phyloP scores from a whole-genome alignment of 2,329 filamentous ascomycete genomes.

The Fusarium staphyleae region DNA sequence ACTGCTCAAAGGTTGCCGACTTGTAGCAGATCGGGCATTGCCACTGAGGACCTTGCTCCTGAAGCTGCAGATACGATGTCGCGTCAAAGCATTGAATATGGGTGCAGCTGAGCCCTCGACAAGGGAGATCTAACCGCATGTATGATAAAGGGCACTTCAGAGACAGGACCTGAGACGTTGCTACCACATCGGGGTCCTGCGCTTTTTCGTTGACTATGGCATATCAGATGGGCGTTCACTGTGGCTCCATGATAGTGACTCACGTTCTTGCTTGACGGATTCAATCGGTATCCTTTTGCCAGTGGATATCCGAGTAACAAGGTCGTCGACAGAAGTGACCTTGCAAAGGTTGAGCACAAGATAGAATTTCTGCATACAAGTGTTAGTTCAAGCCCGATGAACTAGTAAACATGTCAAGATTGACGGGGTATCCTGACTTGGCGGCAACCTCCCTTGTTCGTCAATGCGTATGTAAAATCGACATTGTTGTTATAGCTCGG shows the following conservation, averaged over 20 bases:
- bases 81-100: constrained; percentile 97
- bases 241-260: constrained; percentile 43
- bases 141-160: constrained; percentile 93
- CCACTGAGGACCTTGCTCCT: constrained; percentile 97
- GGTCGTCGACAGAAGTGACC: constrained; percentile 71
- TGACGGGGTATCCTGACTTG: constrained; percentile 22
- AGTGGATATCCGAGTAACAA: constrained; percentile 71
- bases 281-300: constrained; percentile 79
- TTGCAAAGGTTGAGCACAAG: constrained; percentile 79
- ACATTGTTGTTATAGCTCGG: constrained; percentile 78
- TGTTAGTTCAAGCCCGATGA: constrained; percentile 23
- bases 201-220: constrained; percentile 76
- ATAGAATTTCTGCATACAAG: constrained; percentile 68
- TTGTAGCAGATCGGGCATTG: constrained; percentile 94
- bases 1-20: constrained; percentile 76
- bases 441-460: constrained; percentile 72
- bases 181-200: constrained; percentile 86
- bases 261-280: constrained; percentile 84
- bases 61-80: constrained; percentile 87
- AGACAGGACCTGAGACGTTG: constrained; percentile 87
- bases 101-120: constrained; percentile 78
- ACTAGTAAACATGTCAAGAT: constrained; percentile 26
- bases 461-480: constrained; percentile 90
- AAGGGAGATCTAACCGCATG: constrained; percentile 79
- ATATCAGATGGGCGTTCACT: constrained; percentile 29